Conservation (phyloP, 2,329 filamentous ascomycete species). For the Microsporum audouinii region DNA sequence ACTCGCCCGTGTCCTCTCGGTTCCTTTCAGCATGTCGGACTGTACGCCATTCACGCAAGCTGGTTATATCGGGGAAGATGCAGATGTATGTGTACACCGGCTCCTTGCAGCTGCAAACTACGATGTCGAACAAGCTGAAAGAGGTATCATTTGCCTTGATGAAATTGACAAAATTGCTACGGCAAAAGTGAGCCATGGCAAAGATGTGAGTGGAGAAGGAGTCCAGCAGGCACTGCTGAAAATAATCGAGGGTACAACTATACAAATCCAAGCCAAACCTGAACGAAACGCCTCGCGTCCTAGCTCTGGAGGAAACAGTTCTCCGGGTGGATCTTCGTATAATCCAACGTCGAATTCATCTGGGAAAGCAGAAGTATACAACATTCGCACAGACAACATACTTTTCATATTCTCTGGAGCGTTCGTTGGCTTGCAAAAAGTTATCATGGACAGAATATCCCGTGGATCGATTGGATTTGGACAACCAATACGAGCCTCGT, state of each 20-base stretch:
- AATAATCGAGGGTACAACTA: conserved; percentile 88
- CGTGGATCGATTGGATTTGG: conserved; percentile 85
- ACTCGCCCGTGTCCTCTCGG: conserved; percentile 79
- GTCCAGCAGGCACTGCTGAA: conserved; percentile 93
- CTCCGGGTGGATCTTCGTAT: conserved; percentile 22
- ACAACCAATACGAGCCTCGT: conserved; percentile 55
- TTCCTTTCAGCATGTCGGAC: conserved; percentile 90
- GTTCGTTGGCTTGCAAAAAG: conserved; percentile 84
- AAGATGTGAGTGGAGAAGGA: conserved; percentile 90
- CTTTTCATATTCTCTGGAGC: conserved; percentile 94
- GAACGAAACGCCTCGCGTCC: conserved; percentile 33
- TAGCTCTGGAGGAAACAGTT: conserved; percentile 26
- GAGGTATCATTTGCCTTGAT: conserved; percentile 89
- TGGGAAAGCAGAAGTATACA: conserved; percentile 49
- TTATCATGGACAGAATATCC: conserved; percentile 74
- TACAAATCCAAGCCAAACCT: conserved; percentile 77
- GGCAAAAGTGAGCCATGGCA: conserved; percentile 73
- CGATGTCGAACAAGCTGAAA: conserved; percentile 70
- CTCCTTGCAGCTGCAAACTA: conserved; percentile 84
- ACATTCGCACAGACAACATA: conserved; percentile 88
- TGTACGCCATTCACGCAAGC: conserved; percentile 94
- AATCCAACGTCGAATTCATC: conserved; percentile 11
- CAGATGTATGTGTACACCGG: conserved; percentile 87
- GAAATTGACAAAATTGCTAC: conserved; percentile 97
- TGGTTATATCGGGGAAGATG: conserved; percentile 94